Conservation (phyloP, 805 yeast genomes). For the Monosporozyma servazzii region DNA sequence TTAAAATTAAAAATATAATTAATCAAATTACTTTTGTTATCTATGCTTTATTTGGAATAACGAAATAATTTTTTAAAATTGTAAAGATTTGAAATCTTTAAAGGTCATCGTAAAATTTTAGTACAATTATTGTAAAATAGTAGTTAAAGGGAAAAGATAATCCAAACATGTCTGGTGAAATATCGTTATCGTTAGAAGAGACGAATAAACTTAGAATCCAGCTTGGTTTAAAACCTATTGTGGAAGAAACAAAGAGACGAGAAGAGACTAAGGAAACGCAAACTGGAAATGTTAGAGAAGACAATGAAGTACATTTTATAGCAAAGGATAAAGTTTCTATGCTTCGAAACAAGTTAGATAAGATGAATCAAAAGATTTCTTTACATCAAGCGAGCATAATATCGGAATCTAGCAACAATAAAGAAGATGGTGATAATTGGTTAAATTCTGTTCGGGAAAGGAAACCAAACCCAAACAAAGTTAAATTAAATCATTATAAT, state of each 20-base stretch:
- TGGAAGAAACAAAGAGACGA: slow-evolving; percentile 14
- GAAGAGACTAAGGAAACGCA: slow-evolving; percentile 1
- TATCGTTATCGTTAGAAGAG: slow-evolving; percentile 32
- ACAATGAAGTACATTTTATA: slow-evolving; percentile 6
- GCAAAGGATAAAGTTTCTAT: slow-evolving; percentile 8
- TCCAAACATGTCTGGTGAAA: slow-evolving; percentile 14
- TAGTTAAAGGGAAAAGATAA: background rate
- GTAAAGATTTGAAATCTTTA: background rate
- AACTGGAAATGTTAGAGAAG: background rate
- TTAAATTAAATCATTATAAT: slow-evolving; percentile 8
- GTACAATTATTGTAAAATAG: background rate
- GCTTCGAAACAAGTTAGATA: slow-evolving; percentile 18
- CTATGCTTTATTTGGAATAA: background rate
- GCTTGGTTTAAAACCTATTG: slow-evolving; percentile 35
- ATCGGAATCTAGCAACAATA: slow-evolving; percentile 2
- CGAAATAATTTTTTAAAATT: too few species aligned
- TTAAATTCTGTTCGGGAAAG: slow-evolving; percentile 15
- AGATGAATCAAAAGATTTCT: background rate
- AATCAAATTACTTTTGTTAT: background rate
- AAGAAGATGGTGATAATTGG: slow-evolving; percentile 15
- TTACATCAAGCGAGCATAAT: background rate
- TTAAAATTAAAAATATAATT: background rate
- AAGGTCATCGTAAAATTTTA: background rate
- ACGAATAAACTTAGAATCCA: slow-evolving; percentile 35
- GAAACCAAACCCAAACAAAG: slow-evolving; percentile 2